These are phyloP conservation scores for Luvunga scandens DNA, from an alignment of 345 rosid species.

Conservation along the genomic window DNA sequence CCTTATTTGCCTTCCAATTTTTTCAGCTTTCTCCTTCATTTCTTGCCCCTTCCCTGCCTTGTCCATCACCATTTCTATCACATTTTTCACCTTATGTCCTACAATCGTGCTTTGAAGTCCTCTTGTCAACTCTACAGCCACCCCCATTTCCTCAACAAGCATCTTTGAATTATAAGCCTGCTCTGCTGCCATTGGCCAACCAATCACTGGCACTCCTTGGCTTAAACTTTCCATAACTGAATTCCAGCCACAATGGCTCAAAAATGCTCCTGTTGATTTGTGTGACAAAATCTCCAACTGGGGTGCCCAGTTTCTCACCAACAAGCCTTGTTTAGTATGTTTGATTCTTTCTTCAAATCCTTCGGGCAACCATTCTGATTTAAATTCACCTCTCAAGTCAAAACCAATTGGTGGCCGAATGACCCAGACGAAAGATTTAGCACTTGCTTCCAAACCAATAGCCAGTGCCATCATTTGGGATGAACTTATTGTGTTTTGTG, in stretches of 20 bases:
- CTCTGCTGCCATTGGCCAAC: conserved; percentile 60
- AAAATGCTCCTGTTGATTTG: conserved; percentile 40
- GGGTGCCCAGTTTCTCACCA: conserved; percentile 52
- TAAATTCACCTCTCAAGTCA: conserved; percentile 34
- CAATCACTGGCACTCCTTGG: conserved; percentile 51
- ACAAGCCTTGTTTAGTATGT: conserved; percentile 22
- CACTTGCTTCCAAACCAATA: conserved; percentile 37
- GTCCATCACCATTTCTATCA: conserved; percentile 35
- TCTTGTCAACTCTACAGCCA: conserved; percentile 43
- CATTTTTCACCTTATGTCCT: conserved; percentile 27
- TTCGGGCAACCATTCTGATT: conserved; percentile 46
- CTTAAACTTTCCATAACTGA: conserved; percentile 54
- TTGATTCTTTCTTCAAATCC: conserved; percentile 38
- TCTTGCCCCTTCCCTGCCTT: conserved; percentile 32
- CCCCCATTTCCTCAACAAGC: conserved; percentile 57
- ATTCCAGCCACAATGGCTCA: conserved; percentile 69
- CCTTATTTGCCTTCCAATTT: conserved; percentile 20
- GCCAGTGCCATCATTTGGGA: conserved; percentile 53
- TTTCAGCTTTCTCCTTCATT: conserved; percentile 39
- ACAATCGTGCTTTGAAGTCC: conserved; percentile 17
- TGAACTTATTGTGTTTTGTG: conserved; percentile 42
- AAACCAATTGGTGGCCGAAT: conserved; percentile 50
- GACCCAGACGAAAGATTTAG: conserved; percentile 49
- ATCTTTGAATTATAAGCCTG: conserved; percentile 47
- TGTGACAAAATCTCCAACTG: conserved; percentile 52